Conservation (phyloP, 2,329 filamentous ascomycete genomes). For the Mariannaea elegans region DNA sequence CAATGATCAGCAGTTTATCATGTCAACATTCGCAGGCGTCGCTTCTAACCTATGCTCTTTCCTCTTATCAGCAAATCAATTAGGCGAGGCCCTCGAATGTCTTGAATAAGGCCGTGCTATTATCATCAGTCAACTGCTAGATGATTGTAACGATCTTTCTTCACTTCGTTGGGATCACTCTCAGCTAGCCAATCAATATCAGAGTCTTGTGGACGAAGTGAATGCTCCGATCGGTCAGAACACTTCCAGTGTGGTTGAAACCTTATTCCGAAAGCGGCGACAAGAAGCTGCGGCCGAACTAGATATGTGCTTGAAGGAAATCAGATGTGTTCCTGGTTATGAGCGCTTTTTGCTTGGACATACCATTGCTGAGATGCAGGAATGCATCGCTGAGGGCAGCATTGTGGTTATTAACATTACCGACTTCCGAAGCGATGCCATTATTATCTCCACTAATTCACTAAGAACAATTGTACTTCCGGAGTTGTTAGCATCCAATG, state of each 20-base stretch:
- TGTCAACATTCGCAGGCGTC: slow-evolving; percentile 20
- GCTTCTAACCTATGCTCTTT: slow-evolving; percentile 9
- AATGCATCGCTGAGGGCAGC: background rate
- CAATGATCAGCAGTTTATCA: slow-evolving; percentile 20
- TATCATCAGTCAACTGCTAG: slow-evolving; percentile 11
- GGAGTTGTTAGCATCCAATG: background rate
- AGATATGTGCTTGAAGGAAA: background rate
- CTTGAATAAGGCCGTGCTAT: slow-evolving; percentile 7
- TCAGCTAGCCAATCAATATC: slow-evolving; percentile 8
- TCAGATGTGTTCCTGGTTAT: background rate
- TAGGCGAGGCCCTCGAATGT: slow-evolving; percentile 8
- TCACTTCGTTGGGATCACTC: slow-evolving; percentile 1
- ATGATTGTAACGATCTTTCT: slow-evolving; percentile 12
- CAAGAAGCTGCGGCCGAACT: background rate
- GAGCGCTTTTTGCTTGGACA: background rate
- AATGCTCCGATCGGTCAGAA: slow-evolving; percentile 1
- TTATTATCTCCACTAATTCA: background rate
- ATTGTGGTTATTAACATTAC: background rate
- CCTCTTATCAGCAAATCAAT: slow-evolving; percentile 1
- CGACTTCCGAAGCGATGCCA: background rate
- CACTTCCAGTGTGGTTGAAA: background rate
- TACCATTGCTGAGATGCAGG: background rate
- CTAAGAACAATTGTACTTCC: background rate
- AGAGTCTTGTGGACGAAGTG: slow-evolving; percentile 10
- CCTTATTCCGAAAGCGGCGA: background rate